Percentiles rank a stretch among this genome's conserved stretches.
These are phyloP conservation scores for Pseudonitzschia pungens DNA, from an alignment of 108 stramenopile species.

Conservation along the genomic window DNA sequence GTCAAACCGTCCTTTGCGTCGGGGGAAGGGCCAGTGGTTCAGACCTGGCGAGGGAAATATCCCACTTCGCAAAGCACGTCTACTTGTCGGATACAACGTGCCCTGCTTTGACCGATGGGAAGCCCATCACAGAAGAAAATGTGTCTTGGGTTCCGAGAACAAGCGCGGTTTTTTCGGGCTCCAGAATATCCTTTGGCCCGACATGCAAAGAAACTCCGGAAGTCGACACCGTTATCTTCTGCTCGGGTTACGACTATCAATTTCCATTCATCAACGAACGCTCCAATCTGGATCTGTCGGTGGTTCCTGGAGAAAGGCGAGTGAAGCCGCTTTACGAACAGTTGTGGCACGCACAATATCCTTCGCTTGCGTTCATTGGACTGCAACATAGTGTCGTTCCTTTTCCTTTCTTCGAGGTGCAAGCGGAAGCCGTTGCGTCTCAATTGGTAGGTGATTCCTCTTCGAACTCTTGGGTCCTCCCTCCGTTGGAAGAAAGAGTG, in stretches of 20 bases:
- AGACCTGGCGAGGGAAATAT: constrained; percentile 89
- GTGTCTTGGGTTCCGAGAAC: constrained; percentile 69
- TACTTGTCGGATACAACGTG: constrained; percentile 76
- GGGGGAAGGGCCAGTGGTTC: constrained; percentile 87
- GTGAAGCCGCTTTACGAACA: constrained; percentile 84
- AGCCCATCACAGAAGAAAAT: constrained; percentile 44
- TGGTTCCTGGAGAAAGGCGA: constrained; percentile 55
- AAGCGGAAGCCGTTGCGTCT: constrained; percentile 63
- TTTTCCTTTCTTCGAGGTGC: constrained; percentile 88
- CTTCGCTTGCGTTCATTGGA: constrained; percentile 82
- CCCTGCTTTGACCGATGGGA: constrained; percentile 18
- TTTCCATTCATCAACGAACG: constrained; percentile 78
- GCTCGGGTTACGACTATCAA: constrained; percentile 87
- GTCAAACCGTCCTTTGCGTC: constrained; percentile 79
- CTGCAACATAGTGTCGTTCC: constrained; percentile 85
- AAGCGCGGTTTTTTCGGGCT: constrained; percentile 43
- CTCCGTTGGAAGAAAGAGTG: constrained; percentile 40
- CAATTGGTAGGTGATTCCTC: constrained; percentile 22
- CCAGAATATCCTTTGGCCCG: constrained; percentile 48
- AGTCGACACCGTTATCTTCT: constrained; percentile 79
- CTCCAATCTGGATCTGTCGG: constrained; percentile 34
- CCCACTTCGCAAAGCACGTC: constrained; percentile 58
- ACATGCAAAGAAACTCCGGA: constrained; percentile 19
- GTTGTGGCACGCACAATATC: constrained; percentile 81
- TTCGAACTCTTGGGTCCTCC: constrained; percentile 32